A percentile compares a stretch with the other conserved stretches of the same genome.
phyloP scores from a whole-genome alignment of 1,284 basidiomycete genomes.

The Sporisorium scitamineum region DNA sequence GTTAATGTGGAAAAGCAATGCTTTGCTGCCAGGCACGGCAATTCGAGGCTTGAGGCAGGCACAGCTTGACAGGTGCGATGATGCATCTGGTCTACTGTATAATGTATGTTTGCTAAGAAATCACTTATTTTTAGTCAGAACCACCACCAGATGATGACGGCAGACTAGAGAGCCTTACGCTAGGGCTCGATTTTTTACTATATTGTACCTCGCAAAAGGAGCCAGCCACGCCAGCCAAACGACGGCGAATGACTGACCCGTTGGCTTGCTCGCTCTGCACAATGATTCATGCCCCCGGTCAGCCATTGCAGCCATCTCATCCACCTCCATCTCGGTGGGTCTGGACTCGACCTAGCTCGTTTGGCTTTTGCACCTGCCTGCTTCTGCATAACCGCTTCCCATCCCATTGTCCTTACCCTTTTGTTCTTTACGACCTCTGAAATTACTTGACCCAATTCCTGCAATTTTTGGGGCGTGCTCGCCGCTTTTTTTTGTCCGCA shows the following conservation, averaged over 20 bases:
- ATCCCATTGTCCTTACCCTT: not conserved
- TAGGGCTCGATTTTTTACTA: not conserved
- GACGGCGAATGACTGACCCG: not conserved
- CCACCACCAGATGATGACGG: not conserved
- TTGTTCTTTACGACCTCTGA: not conserved
- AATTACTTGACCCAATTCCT: too few relatives aligned
- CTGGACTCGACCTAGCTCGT: not conserved
- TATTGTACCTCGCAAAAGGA: not conserved
- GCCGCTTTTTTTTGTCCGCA: not conserved
- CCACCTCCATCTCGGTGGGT: not conserved
- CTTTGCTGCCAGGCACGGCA: not conserved
- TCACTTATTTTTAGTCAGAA: not conserved
- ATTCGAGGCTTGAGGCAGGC: not conserved
- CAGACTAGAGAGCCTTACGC: too few relatives aligned
- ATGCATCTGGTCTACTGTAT: not conserved
- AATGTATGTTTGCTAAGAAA: slow-evolving; percentile 3
- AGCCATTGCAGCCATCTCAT: too few relatives aligned
- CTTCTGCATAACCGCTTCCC: slow-evolving; percentile 4
- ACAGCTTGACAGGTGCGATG: slow-evolving; percentile 13
- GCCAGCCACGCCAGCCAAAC: too few relatives aligned
- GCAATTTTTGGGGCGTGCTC: too few relatives aligned
- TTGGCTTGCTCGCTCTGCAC: not conserved
- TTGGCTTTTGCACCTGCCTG: not conserved
- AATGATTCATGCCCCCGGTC: not conserved
- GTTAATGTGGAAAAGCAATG: not conserved